These are phyloP conservation scores for Trypanosoma rangeli DNA, from an alignment of 208 protist species.

Conservation along the genomic window DNA sequence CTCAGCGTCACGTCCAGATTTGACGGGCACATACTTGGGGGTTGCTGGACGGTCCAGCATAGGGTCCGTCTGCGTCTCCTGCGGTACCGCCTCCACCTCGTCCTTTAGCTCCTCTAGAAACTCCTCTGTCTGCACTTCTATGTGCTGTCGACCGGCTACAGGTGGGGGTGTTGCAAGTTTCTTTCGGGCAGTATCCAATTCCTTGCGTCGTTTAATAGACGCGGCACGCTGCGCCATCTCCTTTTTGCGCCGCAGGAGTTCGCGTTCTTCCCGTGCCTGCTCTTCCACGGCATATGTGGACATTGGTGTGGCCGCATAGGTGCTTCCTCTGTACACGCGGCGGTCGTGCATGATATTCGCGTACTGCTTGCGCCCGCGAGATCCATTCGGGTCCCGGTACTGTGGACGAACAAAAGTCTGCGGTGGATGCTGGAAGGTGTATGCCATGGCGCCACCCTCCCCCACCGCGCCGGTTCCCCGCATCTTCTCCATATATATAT, in stretches of 20 bases:
- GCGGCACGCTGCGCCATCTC: conserved; percentile 65
- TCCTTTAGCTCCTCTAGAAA: conserved; percentile 97
- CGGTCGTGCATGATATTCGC: conserved; percentile 96
- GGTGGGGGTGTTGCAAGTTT: conserved; percentile 83
- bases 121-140: conserved; percentile 95
- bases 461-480: conserved; percentile 33
- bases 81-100: conserved; percentile 63
- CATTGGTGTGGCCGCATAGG: conserved; percentile 90
- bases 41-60: conserved; percentile 95
- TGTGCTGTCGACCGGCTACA: conserved; percentile 89
- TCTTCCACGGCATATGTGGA: conserved; percentile 73
- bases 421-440: conserved; percentile 90
- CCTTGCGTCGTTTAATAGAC: conserved; percentile 67
- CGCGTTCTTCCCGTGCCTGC: conserved; percentile 62
- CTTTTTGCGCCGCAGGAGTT: conserved; percentile 56
- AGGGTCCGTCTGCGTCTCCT: conserved; percentile 95
- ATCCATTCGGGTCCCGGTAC: conserved; percentile 72
- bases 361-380: conserved; percentile 44
- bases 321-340: conserved; percentile 95
- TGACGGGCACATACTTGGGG: conserved; percentile 93
- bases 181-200: conserved; percentile 50
- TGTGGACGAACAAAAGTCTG: conserved; percentile 77
- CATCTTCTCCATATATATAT: conserved; percentile 34
- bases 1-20: conserved; percentile 93
- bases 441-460: conserved; percentile 52